A percentile compares a stretch with the other conserved stretches of the same genome.
These are phyloP conservation scores for Termitomyces bulborhizus DNA, from an alignment of 768 basidiomycete species.

Conservation along the genomic window DNA sequence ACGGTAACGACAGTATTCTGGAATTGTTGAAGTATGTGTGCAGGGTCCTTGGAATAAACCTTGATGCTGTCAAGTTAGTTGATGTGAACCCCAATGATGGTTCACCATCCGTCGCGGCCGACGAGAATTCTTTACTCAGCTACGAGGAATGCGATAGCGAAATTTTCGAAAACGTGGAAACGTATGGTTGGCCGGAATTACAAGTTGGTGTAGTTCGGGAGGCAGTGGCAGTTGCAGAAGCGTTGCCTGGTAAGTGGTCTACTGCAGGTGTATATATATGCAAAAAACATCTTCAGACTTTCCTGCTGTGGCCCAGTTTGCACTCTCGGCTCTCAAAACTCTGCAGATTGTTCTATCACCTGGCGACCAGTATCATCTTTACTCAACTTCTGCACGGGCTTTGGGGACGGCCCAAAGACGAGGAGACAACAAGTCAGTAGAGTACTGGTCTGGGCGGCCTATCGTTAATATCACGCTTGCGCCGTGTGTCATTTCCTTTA, in stretches of 20 bases:
- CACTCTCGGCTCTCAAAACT: conserved; percentile 79
- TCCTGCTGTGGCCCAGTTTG: conserved; percentile 78
- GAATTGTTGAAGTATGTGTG: conserved; percentile 69
- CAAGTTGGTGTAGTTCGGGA: conserved; percentile 93
- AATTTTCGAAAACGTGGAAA: conserved; percentile 35
- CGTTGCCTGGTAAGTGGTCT: conserved; percentile 68
- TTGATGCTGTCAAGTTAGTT: conserved; percentile 61
- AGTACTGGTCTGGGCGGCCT: conserved; percentile 85
- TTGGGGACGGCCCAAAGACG: conserved; percentile 70
- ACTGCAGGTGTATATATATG: background rate
- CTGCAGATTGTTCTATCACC: conserved; percentile 64
- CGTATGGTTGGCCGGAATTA: conserved; percentile 91
- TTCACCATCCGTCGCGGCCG: background rate
- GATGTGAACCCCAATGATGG: conserved; percentile 17
- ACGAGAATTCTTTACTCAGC: background rate
- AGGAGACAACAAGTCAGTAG: conserved; percentile 62
- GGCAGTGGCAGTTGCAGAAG: conserved; percentile 86
- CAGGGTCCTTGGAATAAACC: conserved; percentile 73
- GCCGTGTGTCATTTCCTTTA: conserved; percentile 43
- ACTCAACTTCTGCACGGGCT: conserved; percentile 66
- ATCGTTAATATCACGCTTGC: conserved; percentile 73
- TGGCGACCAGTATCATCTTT: conserved; percentile 76
- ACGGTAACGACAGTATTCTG: conserved; percentile 82
- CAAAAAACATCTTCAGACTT: conserved; percentile 50
- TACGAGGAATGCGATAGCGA: conserved; percentile 32